Conservation (phyloP, 768 basidiomycete genomes). For the Imleria badia region DNA sequence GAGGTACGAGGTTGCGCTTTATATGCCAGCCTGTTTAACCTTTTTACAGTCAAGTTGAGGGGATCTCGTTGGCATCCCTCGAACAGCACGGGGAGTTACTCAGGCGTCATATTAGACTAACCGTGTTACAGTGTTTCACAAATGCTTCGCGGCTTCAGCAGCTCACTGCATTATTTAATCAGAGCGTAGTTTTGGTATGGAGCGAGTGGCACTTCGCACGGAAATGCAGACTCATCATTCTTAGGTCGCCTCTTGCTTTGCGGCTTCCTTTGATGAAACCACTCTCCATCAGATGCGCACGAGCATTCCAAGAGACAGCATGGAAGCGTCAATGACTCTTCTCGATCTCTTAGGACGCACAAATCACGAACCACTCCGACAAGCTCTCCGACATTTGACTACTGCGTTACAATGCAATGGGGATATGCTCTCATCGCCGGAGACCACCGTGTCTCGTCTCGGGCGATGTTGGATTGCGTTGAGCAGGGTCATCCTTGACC, state of each 20-base stretch:
- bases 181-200: constrained; percentile 44
- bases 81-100: constrained; percentile 39
- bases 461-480: constrained; percentile 61
- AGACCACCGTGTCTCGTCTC: constrained; percentile 34
- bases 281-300: constrained; percentile 16
- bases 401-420: constrained; percentile 24
- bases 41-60: constrained; percentile 40
- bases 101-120: constrained; percentile 38
- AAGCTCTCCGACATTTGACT: constrained; percentile 34
- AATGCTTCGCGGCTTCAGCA: constrained; percentile 42
- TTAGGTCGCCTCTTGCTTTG: constrained; percentile 46
- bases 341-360: constrained; percentile 35
- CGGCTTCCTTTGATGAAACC: constrained; percentile 35
- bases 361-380: constrained; percentile 35
- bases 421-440: constrained; percentile 10
- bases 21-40: background rate
- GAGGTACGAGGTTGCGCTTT: constrained; percentile 36
- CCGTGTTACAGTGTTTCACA: constrained; percentile 40
- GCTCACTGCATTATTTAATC: constrained; percentile 40
- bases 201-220: background rate
- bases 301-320: background rate
- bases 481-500: constrained; percentile 56
- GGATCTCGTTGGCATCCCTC: constrained; percentile 41
- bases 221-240: constrained; percentile 4
- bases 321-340: constrained; percentile 23